phyloP scores from a whole-genome alignment of 352 stramenopile genomes.

The Pythium dissimile region DNA sequence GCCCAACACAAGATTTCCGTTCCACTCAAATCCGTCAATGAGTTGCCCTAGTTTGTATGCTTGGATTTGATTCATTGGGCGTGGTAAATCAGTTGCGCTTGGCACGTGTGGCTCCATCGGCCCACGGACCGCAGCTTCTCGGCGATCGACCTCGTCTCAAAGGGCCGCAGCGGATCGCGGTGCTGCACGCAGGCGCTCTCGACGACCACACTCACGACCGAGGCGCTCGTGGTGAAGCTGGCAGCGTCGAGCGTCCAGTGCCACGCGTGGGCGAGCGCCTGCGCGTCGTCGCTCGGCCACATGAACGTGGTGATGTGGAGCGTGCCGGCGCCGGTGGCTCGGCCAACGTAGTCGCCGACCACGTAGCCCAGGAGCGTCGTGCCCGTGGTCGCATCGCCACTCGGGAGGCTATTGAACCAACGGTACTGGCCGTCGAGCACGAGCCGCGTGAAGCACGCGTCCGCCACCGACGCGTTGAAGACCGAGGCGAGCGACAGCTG shows the following conservation, averaged over 20 bases:
- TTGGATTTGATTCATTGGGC: not conserved
- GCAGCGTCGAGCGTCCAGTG: constrained; percentile 12
- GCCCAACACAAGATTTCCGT: no score
- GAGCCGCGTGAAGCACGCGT: constrained; percentile 2
- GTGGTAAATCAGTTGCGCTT: not conserved
- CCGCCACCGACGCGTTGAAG: not conserved
- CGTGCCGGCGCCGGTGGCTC: not conserved
- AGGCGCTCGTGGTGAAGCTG: not conserved
- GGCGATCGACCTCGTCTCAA: constrained; percentile 8
- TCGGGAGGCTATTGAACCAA: constrained; percentile 7
- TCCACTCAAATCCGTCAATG: no score
- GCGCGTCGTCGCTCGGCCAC: not conserved
- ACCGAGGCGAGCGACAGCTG: constrained; percentile 6
- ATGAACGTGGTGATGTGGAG: constrained; percentile 9
- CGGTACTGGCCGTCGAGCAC: constrained; percentile 4
- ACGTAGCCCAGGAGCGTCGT: constrained; percentile 9
- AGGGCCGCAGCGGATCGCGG: not conserved
- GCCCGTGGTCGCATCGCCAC: constrained; percentile 3
- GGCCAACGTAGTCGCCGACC: constrained; percentile 10
- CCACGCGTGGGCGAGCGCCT: not conserved
- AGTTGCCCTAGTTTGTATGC: no score
- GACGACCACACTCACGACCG: not conserved
- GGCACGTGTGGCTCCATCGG: not conserved
- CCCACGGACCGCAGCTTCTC: constrained; percentile 8
- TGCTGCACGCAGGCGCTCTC: constrained; percentile 1